Evolutionary conservation across 2,329 filamentous ascomycete species (phyloP).

Genomic region (Colletotrichum sp.): DNA sequence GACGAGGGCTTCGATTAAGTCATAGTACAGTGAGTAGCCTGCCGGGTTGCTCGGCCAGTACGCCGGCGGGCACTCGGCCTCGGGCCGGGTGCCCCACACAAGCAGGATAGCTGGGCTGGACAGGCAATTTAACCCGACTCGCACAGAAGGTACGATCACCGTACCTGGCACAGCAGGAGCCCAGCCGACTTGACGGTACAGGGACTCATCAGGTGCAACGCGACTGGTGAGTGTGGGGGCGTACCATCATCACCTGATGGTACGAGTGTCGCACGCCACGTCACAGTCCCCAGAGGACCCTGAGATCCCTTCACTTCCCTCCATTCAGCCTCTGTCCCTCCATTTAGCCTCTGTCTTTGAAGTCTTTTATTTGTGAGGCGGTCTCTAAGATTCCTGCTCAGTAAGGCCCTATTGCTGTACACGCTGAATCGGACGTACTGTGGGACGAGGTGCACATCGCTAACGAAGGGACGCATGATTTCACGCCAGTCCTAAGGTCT

Average conservation of each 20-base stretch:
- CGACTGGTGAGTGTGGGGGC: neutral
- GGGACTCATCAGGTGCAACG: neutral
- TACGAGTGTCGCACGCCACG: neutral
- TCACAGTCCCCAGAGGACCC: neutral
- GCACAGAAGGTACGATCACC: neutral
- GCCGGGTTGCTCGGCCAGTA: too few species aligned
- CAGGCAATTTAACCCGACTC: too few species aligned
- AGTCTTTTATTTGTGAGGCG: neutral
- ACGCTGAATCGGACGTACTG: neutral
- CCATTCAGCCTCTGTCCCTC: neutral
- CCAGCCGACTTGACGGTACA: neutral
- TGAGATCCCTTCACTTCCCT: neutral
- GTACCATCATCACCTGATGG: neutral
- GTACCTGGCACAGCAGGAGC: neutral
- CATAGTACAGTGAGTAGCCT: too few species aligned
- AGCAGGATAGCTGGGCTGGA: too few species aligned
- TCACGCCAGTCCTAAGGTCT: too few species aligned
- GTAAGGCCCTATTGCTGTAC: neutral
- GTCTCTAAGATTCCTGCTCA: neutral
- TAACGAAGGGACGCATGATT: too few species aligned
- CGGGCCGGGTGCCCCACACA: too few species aligned
- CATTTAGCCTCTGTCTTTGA: neutral
- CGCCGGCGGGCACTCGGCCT: too few species aligned
- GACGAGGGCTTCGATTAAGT: too few species aligned
- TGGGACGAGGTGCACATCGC: too few species aligned